Evolutionary conservation across 2,329 filamentous ascomycete genomes (phyloP), one percentile per base, ranked within the genome.

Genomic region (Beauveria australis): DNA sequence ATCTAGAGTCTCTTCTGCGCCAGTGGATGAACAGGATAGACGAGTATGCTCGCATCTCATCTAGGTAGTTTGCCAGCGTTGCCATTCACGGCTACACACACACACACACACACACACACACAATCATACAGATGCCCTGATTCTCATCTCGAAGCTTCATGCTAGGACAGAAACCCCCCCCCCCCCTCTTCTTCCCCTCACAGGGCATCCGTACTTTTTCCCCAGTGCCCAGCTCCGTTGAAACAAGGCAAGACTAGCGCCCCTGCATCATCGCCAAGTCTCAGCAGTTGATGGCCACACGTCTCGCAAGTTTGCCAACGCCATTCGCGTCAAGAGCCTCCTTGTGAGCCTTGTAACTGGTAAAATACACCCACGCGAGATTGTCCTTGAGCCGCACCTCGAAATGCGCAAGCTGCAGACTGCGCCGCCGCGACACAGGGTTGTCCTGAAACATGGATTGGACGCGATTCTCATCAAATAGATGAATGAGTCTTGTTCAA

Each of bases 231-330:
- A 57, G 56, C 56, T 59, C 40, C 18, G 26, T 46, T 26, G 37
- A 59, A 59, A 59, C 56, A 53, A 19, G 56, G 56, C 56, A 48
- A 59, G 40, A 44, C 56, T 59, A 59, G 56, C 19, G 26, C 46
- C 44, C 47, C 26, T 59, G 48, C 33, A 30, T 24, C 44, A 51
- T 43, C 55, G 46, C 9, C 44, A 58, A 22, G 53, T 22, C 28
- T 37, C 43, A 37, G 44, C 54, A 12, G 43, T 40, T 28, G 22
- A 37, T 37, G 33, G 33, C 33, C 12, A 14, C 33, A 37, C 30
- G 10, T 33, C 30, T 33, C 10, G 30, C 30, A 33, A 33, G 30
- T 33, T 33, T 12, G 30, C 30, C 24, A 4, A 12, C 10, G 10
- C 30, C 10, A 33, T 4, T 33, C 30, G 10, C 30, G 30, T 33